Evolutionary conservation across 1,139 yeast species (phyloP).

Genomic region (Geotrichum siamense): DNA sequence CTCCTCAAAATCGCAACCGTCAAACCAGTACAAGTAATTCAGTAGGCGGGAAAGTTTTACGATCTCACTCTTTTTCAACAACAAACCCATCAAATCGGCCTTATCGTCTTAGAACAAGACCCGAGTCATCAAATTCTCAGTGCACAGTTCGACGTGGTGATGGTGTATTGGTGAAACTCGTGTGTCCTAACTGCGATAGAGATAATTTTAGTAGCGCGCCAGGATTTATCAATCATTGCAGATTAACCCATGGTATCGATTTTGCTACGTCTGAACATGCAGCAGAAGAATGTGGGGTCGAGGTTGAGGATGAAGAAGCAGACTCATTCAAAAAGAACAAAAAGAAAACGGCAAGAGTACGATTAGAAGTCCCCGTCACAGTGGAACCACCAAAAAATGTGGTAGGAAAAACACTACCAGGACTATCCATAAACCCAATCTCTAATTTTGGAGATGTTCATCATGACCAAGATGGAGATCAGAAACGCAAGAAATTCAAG

Average conservation of each 20-base stretch:
- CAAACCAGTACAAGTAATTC: slow-evolving; percentile 3
- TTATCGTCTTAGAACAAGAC: slow-evolving; percentile 8
- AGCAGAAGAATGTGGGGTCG: slow-evolving; percentile 60
- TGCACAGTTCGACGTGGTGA: slow-evolving; percentile 53
- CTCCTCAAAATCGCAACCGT: slow-evolving; percentile 4
- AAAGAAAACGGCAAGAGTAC: slow-evolving; percentile 24
- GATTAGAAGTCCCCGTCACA: slow-evolving; percentile 5
- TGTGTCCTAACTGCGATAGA: slow-evolving; percentile 61
- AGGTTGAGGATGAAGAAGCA: slow-evolving; percentile 39
- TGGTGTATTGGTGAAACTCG: slow-evolving; percentile 58
- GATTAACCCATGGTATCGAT: slow-evolving; percentile 65
- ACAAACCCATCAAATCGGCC: background rate
- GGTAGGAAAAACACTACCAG: slow-evolving; percentile 6
- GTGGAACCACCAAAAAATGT: slow-evolving; percentile 9
- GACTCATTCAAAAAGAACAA: slow-evolving; percentile 41
- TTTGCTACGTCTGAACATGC: slow-evolving; percentile 71
- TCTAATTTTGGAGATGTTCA: background rate
- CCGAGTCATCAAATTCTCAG: slow-evolving; percentile 1
- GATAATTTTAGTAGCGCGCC: slow-evolving; percentile 72
- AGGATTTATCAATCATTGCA: slow-evolving; percentile 69
- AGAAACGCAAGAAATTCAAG: background rate
- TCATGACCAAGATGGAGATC: background rate
- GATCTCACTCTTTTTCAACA: slow-evolving; percentile 3
- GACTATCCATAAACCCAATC: background rate
- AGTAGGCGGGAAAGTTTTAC: background rate